Base-by-base conservation (phyloP, 129 eudicot genomes). In the Logfia minima region DNA sequence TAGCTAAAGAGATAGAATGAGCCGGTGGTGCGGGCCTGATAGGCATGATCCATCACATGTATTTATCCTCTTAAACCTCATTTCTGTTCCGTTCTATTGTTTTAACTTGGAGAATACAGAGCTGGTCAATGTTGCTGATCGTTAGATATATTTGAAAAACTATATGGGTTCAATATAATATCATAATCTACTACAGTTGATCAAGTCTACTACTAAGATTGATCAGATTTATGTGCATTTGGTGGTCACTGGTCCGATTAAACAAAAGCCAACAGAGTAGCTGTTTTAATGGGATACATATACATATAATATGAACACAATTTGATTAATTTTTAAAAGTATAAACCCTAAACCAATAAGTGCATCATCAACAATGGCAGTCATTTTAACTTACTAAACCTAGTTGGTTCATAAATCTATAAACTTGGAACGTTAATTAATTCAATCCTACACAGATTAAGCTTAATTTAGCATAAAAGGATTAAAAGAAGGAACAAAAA, bases 401-500 rank as follows among this genome's bases (percentile, higher is more conserved):
- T 13, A 45, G 53, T 45, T 13, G 53, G 1, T 45, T 45, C 5
- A 45, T 45, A 0, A 45, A 13, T 45, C 53, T 45, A 13, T 3
- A 11, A 45, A 14, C 18, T 45, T 45, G 53, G 53, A 45, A 18
- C 53, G 5, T 45, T 13, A 45, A 45, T 45, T 45, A 13, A 45
- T 48, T 16, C 34, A 41, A 2, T 14, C 55, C 59, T 66, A 58
- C 69, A 45, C 69, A 61, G 16, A 11, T 32, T 39, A 29, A 41
- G 64, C 21, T 23, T 68, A 37, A 75, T 58, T 35, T 52, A 69
- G 37, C 43, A 29, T 17, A 9, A 72, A 71, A 7, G 4, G 8
- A 16, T 53, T 1, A 56, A 29, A 29, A 5, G 48, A 61, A 61
- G n/a, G 32, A 66, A 66, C 32, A 43, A 83, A 83, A 76, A 77